Evolutionary conservation across 108 stramenopile genomes (phyloP), one percentile per base, ranked within the genome.

Genomic region (Epithemia pelagica): DNA sequence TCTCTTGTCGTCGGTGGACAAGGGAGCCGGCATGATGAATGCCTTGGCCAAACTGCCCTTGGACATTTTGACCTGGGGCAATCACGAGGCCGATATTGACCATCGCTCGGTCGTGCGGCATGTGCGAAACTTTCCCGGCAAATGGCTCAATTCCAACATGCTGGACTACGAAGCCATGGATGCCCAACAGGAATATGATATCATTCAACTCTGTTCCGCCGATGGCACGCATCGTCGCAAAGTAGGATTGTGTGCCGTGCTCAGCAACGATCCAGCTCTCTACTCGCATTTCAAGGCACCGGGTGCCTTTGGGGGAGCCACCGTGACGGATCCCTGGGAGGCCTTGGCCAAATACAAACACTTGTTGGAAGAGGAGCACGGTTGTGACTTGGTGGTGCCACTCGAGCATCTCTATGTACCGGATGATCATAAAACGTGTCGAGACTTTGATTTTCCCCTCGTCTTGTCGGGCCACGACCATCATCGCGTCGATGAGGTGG

Each of bases 1-100:
- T 31, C 57, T 81, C 52, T 61, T 77, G 21, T 66, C 68, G 15
- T 61, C 60, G 26, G 69, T 81, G 29, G 82, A 83, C 68, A 61
- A 70, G 19, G 82, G 82, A 19, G n/a, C 32, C 20, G 82, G 82
- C 26, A 83, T 83, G 82, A 79, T 83, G 78, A 65, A 64, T 25
- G 75, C 74, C 0, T 29, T 83, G 33, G 63, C 60, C 1, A 57
- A 51, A 30, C 69, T 70, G 22, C 75, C 75, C 18, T 52, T 79
- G 29, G 74, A 75, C 28, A 71, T 75, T 57, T 1, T 78, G 20
- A 73, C 74, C 0, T 82, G 74, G 73, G 80, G 80, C 0, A 81
- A 81, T 54, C 80, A 81, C 53, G 80, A 73, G 59, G 79, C 79
- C 22, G 79, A 81, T 54, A 74, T 76, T 32, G 59, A 62, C 53